phyloP scores from a whole-genome alignment of 2,329 filamentous ascomycete species.

The Ophiocordyceps camponoti-saundersi region DNA sequence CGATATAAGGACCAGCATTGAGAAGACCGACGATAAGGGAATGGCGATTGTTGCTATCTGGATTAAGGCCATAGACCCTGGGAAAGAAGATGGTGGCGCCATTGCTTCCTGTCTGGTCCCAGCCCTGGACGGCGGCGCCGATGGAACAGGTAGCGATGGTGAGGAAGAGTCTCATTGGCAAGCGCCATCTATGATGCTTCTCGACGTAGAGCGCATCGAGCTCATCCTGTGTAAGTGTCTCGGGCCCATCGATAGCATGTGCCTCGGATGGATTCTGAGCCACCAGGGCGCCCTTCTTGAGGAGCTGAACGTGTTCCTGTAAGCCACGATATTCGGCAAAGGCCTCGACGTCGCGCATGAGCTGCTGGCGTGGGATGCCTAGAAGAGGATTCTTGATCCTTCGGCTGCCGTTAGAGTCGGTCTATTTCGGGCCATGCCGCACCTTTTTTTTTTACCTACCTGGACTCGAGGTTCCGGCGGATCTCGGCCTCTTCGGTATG shows the following conservation, averaged over 20 bases:
- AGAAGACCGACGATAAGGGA: slow-evolving; percentile 44
- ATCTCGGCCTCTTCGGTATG: slow-evolving; percentile 17
- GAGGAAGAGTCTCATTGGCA: slow-evolving; percentile 43
- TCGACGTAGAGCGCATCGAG: slow-evolving; percentile 41
- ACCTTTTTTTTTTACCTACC: slow-evolving; percentile 15
- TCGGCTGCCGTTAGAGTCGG: not conserved
- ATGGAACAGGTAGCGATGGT: slow-evolving; percentile 52
- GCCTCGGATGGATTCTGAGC: slow-evolving; percentile 39
- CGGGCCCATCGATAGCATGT: slow-evolving; percentile 34
- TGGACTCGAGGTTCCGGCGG: slow-evolving; percentile 23
- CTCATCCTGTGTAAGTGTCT: slow-evolving; percentile 39
- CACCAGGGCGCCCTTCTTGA: slow-evolving; percentile 39
- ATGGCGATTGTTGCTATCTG: slow-evolving; percentile 11
- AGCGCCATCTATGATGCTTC: slow-evolving; percentile 46
- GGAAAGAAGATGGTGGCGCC: slow-evolving; percentile 47
- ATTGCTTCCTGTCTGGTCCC: slow-evolving; percentile 47
- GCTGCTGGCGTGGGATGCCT: slow-evolving; percentile 30
- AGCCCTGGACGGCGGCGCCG: slow-evolving; percentile 49
- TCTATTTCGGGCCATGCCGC: not conserved
- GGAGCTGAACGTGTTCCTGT: slow-evolving; percentile 35
- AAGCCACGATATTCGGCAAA: slow-evolving; percentile 45
- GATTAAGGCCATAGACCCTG: slow-evolving; percentile 19
- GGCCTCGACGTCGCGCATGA: slow-evolving; percentile 39
- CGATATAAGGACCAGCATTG: slow-evolving; percentile 38
- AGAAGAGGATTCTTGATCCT: slow-evolving; percentile 30